These are phyloP conservation scores for Fusarium sp. DNA, from an alignment of 2,329 filamentous ascomycete genomes.

Conservation along the genomic window DNA sequence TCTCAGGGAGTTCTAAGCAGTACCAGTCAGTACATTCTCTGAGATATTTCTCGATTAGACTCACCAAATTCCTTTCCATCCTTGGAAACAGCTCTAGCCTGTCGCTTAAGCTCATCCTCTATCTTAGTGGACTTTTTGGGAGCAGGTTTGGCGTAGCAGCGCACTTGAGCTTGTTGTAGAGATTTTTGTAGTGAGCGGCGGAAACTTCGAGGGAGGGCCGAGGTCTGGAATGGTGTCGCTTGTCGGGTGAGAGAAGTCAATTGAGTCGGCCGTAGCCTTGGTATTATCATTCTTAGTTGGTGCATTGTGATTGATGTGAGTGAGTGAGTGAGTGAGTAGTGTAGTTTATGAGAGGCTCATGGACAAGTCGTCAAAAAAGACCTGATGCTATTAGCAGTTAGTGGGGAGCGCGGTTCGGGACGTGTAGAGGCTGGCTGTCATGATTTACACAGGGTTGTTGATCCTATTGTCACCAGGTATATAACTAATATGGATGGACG, in stretches of 20 bases:
- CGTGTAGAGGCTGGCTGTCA: neutral
- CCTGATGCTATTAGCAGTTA: constrained; percentile 4
- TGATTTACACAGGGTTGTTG: constrained; percentile 10
- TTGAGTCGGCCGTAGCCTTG: constrained; percentile 40
- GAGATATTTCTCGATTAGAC: fast-evolving
- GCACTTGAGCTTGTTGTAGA: constrained; percentile 42
- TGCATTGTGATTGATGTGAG: constrained; percentile 35
- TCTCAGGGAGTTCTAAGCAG: constrained; percentile 64
- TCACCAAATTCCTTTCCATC: constrained; percentile 42
- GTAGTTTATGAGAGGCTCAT: constrained; percentile 19
- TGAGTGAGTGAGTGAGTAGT: too few relatives aligned
- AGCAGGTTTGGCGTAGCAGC: constrained; percentile 46
- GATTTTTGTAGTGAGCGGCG: constrained; percentile 44
- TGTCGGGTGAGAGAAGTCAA: constrained; percentile 8
- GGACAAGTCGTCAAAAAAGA: constrained; percentile 28
- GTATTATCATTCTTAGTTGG: constrained; percentile 39
- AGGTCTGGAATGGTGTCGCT: neutral
- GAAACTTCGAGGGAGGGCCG: constrained; percentile 29
- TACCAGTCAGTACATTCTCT: neutral
- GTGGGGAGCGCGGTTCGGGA: constrained; percentile 9
- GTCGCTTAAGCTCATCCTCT: constrained; percentile 48
- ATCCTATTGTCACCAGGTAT: constrained; percentile 8
- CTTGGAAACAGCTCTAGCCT: constrained; percentile 46
- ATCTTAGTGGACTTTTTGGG: constrained; percentile 33
- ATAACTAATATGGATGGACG: neutral